phyloP scores from a whole-genome alignment of 306 rosid species.

The Fragaria vesca region DNA sequence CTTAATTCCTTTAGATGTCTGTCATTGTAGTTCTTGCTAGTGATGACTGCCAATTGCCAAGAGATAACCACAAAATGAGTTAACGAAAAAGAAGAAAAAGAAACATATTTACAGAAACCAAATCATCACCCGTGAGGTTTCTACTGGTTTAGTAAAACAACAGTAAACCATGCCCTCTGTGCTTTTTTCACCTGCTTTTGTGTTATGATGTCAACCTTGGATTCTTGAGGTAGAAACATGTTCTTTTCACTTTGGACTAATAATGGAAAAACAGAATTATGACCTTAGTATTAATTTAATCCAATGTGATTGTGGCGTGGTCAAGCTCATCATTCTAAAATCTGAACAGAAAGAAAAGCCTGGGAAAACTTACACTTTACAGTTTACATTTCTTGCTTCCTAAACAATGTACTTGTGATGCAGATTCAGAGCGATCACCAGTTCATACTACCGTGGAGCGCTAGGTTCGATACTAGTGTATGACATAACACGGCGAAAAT shows the following conservation, averaged over 20 bases:
- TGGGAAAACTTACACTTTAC: neutral
- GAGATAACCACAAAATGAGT: neutral
- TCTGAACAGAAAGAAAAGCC: neutral
- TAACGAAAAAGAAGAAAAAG: neutral
- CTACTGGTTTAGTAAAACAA: neutral
- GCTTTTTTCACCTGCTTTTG: neutral
- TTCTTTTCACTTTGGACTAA: neutral
- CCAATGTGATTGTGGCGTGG: neutral
- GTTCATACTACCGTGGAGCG: conserved; percentile 95
- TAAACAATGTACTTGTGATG: neutral
- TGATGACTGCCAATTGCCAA: neutral
- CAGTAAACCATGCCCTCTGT: neutral
- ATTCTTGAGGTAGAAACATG: conserved; percentile 16
- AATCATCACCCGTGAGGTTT: neutral
- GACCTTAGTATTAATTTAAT: neutral
- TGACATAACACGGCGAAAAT: conserved; percentile 56
- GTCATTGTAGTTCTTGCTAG: neutral
- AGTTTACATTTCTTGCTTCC: neutral
- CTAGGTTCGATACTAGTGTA: conserved; percentile 79
- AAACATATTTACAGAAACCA: neutral
- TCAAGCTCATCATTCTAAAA: neutral
- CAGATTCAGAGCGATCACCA: conserved; percentile 94
- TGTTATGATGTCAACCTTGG: neutral
- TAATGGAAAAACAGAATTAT: neutral
- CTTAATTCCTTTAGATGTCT: neutral